Evolutionary conservation across 1,284 basidiomycete species (phyloP).

Genomic region (Leccinum pseudoinsigne): DNA sequence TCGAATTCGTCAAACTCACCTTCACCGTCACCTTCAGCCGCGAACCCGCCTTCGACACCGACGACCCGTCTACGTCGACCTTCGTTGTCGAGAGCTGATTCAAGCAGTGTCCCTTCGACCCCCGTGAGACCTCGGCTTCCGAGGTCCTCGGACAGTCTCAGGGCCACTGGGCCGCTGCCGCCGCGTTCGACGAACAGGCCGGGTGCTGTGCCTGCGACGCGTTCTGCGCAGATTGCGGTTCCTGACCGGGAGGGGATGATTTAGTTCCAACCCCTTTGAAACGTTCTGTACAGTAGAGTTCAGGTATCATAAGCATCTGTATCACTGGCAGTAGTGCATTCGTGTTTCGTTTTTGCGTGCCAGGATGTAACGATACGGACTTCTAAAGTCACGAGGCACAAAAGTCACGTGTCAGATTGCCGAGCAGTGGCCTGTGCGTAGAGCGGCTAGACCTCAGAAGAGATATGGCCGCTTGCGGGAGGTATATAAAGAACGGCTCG

Average conservation of each 20-base stretch:
- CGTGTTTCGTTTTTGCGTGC: neutral
- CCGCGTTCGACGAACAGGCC: slow-evolving; percentile 66
- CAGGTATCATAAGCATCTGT: no score
- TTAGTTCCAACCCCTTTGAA: slow-evolving; percentile 23
- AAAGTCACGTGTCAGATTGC: no score
- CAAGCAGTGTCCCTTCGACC: slow-evolving; percentile 13
- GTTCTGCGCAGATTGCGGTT: slow-evolving; percentile 48
- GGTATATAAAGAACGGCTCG: no score
- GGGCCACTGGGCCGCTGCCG: slow-evolving; percentile 44
- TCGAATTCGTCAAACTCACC: slow-evolving; percentile 28
- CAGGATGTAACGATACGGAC: no score
- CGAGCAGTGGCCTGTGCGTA: no score
- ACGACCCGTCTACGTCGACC: slow-evolving; percentile 20
- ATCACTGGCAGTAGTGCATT: neutral
- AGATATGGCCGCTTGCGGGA: no score
- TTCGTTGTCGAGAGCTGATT: slow-evolving; percentile 20
- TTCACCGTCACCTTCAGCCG: slow-evolving; percentile 26
- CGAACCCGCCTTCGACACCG: slow-evolving; percentile 13
- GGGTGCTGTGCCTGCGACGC: slow-evolving; percentile 41
- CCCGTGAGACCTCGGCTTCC: slow-evolving; percentile 1
- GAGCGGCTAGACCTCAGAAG: no score
- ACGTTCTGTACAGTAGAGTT: neutral
- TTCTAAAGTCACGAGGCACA: no score
- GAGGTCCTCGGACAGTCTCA: slow-evolving; percentile 30
- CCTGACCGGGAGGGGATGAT: slow-evolving; percentile 59